Evolutionary conservation across 83 land plant genomes (phyloP), one percentile per base, ranked within the genome.

Genomic region (Isoetes engelmannii): DNA sequence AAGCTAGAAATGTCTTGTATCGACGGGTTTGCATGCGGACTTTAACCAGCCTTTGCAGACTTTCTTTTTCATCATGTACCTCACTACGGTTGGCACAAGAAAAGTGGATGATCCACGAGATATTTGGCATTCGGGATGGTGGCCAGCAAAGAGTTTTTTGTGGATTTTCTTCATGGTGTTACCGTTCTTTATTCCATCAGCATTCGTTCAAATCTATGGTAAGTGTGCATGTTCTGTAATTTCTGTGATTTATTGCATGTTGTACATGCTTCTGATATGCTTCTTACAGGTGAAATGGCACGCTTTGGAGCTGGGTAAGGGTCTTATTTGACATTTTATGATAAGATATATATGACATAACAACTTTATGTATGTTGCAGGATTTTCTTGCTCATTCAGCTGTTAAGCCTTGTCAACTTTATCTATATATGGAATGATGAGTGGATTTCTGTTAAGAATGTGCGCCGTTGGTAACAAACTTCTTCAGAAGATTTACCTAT

Each of bases 241-340:
- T 28, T 28, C 37, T 28, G 37, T 28, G 37, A 28, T 2, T 28
- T 28, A 28, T 28, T 28, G 37, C 37, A 28, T 28, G 37, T 28
- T 28, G 37, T 28, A 28, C 37, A 28, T 28, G 37, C 37, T 28
- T 28, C 37, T 28, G 37, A 28, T 28, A 28, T 28, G 37, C 37
- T 28, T 28, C 37, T 28, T 68, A 74, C 92, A 90, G 96, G 96
- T 21, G 83, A 84, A 69, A 63, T 90, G 61, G 92, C 96, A 28
- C 82, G 87, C 65, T 85, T 85, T 73, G 92, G 96, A 48, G 92
- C 92, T 13, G 96, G 96, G 96, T 90, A 82, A 75, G 78, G 5
- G 62, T 7, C 1, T 51, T 42, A 10, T 20, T 56, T 12, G 28
- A 42, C 43, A 41, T 71, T 46, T 49, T 59, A 51, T n/a, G 4